Evolutionary conservation across 169 alveolate species (phyloP).

Genomic region (Plasmodium blacklocki): DNA sequence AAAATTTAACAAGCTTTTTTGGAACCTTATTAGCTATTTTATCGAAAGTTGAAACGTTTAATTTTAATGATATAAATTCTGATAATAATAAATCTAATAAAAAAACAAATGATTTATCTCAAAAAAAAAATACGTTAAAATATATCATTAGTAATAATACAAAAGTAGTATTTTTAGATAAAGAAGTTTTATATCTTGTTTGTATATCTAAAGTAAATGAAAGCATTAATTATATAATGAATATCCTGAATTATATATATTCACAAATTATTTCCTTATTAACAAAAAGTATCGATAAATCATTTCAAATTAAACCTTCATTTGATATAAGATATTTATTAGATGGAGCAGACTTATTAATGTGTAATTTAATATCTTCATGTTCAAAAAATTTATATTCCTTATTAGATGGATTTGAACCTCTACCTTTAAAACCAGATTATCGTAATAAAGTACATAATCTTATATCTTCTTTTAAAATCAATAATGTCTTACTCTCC

Average conservation of each 20-base stretch:
- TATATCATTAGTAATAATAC: slow-evolving; percentile 79
- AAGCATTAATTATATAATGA: slow-evolving; percentile 75
- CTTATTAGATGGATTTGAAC: slow-evolving; percentile 81
- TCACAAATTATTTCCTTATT: slow-evolving; percentile 86
- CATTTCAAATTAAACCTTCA: slow-evolving; percentile 83
- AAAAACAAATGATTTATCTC: slow-evolving; percentile 7
- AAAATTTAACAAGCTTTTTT: slow-evolving; percentile 76
- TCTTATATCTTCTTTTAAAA: slow-evolving; percentile 76
- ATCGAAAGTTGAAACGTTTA: slow-evolving; percentile 84
- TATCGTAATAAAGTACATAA: slow-evolving; percentile 79
- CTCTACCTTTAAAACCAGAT: slow-evolving; percentile 81
- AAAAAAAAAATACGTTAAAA: slow-evolving; percentile 73
- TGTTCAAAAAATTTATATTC: slow-evolving; percentile 74
- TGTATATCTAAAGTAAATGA: slow-evolving; percentile 84
- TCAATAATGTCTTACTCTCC: slow-evolving; percentile 79
- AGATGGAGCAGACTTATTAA: slow-evolving; percentile 80
- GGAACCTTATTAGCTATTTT: slow-evolving; percentile 86
- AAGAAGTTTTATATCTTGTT: slow-evolving; percentile 86
- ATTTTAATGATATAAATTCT: slow-evolving; percentile 43
- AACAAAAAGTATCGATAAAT: slow-evolving; percentile 86
- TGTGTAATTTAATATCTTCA: slow-evolving; percentile 75
- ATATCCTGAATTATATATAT: slow-evolving; percentile 81
- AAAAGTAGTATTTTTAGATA: slow-evolving; percentile 83
- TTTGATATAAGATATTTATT: slow-evolving; percentile 82
- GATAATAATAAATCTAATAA: slow-evolving; percentile 64